Base-by-base conservation (phyloP, 345 rosid genomes). In the Geranium brycei region DNA sequence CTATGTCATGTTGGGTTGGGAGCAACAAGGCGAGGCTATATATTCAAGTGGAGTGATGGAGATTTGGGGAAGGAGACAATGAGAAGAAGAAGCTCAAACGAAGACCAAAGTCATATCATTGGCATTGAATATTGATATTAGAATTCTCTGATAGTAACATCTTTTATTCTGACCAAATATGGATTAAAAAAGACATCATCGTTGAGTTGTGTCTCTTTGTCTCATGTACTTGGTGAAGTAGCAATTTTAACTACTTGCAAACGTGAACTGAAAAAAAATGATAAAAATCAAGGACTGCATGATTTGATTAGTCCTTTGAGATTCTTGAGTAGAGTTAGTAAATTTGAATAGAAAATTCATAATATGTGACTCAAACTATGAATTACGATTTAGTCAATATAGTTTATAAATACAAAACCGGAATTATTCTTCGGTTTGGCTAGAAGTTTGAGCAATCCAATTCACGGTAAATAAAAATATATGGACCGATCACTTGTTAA, bases 131-230 rank as follows among this genome's bases (percentile, higher is more conserved):
- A 4, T 62, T 61, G 61, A 68, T 61, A 51, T 41, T 63, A 62
- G 70, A 78, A 78, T 80, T 72, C 78, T 63, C 47, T 66, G 82
- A 73, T 8, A 62, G 23, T 64, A 55, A 70, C 73, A 40, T 75
- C 61, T 7, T 66, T 51, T 16, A 62, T 55, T 32, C 19, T 61
- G 66, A 62, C 17, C 38, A 56, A 53, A 23, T 23, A 23, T 23
- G 28, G 28, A 23, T 23, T 23, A 57, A 63, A 31, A 57, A 68
- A 51, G 59, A 64, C n/a, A 64, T 66, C 58, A 13, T 17, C 62
- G 69, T 38, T 47, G 64, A 66, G 73, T 41, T 55, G 69, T 64
- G 53, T 70, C 74, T 76, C 58, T 60, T 79, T 79, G 78, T 77
- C 78, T 62, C 58, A 60, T 65, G 17, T 31, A 61, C 35, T 31